Conservation (phyloP, 306 rosid species). For the Medicago lupulina region DNA sequence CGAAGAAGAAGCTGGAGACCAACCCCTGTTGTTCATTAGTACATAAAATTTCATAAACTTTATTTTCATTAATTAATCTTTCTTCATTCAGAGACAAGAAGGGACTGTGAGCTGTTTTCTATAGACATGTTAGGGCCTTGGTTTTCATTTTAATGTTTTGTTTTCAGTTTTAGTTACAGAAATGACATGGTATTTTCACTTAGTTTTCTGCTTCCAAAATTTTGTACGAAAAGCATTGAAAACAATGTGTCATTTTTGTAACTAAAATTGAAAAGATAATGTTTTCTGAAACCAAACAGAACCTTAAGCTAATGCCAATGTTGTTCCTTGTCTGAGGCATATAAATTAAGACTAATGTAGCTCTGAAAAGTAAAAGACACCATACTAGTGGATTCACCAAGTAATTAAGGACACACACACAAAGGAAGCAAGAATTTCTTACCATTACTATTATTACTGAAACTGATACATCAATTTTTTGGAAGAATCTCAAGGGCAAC, state of each 20-base stretch:
- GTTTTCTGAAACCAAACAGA: no score
- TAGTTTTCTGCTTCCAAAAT: no score
- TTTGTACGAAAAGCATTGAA: no score
- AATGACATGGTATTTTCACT: no score
- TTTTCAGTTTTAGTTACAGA: no score
- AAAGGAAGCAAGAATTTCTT: conserved; percentile 30
- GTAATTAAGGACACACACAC: not conserved
- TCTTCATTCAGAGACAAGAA: not conserved
- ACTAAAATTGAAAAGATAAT: no score
- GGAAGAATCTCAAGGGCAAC: conserved; percentile 92
- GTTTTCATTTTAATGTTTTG: no score
- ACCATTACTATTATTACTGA: conserved; percentile 15
- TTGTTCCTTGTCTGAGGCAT: not conserved
- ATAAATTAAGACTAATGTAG: not conserved
- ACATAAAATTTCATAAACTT: conserved; percentile 18
- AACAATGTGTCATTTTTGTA: no score
- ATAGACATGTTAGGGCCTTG: no score
- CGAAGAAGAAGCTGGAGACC: conserved; percentile 12
- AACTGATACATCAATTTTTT: conserved; percentile 51
- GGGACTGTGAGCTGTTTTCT: no score
- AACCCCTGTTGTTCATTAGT: conserved; percentile 33
- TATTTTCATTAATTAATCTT: conserved; percentile 7
- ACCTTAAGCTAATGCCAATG: no score
- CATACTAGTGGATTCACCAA: not conserved
- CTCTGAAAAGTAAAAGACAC: not conserved